Evolutionary conservation across 2,329 filamentous ascomycete genomes (phyloP).

Genomic region (Colletotrichum paranaense): DNA sequence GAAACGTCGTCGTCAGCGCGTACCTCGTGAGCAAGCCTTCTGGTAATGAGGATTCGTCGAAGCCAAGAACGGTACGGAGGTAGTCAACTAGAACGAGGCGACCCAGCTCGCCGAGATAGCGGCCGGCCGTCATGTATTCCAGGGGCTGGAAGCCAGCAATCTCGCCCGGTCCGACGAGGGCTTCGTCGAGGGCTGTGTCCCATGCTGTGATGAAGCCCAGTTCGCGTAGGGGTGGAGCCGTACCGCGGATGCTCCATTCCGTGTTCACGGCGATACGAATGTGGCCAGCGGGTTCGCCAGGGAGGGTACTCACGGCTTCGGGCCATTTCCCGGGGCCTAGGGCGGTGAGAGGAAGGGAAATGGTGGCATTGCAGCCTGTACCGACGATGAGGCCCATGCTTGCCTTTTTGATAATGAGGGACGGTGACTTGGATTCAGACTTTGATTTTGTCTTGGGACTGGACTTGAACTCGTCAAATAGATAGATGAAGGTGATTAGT

Average conservation of each 20-base stretch:
- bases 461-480: slow-evolving; percentile 68
- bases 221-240: slow-evolving; percentile 73
- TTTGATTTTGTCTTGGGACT: slow-evolving; percentile 46
- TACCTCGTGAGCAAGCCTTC: slow-evolving; percentile 66
- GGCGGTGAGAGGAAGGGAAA: slow-evolving; percentile 73
- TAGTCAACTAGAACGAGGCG: slow-evolving; percentile 78
- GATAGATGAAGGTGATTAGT: slow-evolving; percentile 80
- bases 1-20: slow-evolving; percentile 76
- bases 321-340: slow-evolving; percentile 73
- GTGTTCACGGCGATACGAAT: slow-evolving; percentile 83
- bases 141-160: slow-evolving; percentile 82
- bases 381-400: slow-evolving; percentile 86
- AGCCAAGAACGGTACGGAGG: slow-evolving; percentile 56
- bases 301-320: slow-evolving; percentile 59
- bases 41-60: slow-evolving; percentile 62
- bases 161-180: slow-evolving; percentile 75
- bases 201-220: slow-evolving; percentile 75
- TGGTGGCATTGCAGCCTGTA: slow-evolving; percentile 84
- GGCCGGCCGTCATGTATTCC: slow-evolving; percentile 85
- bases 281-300: slow-evolving; percentile 58
- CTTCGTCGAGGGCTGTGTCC: slow-evolving; percentile 75
- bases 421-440: neutral
- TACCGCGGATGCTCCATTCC: slow-evolving; percentile 85
- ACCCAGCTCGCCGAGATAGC: slow-evolving; percentile 82
- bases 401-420: slow-evolving; percentile 58